Conservation (phyloP, 768 basidiomycete genomes). For the Ramaria rubella region DNA sequence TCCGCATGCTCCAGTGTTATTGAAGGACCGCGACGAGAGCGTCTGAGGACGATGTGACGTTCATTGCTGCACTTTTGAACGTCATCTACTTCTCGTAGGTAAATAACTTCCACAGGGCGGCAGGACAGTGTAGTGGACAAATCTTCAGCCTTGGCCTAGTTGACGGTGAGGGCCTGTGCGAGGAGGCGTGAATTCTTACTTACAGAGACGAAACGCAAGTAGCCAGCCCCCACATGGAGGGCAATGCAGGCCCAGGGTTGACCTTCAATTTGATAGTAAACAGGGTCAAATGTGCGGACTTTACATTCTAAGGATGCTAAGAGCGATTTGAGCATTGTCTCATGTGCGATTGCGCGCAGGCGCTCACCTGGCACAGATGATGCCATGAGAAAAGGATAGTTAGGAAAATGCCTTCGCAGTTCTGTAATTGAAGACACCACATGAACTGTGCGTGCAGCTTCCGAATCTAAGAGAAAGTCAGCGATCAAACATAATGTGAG, state of each 20-base stretch:
- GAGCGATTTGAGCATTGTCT: background rate
- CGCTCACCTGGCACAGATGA: background rate
- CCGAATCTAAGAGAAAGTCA: slow-evolving; percentile 34
- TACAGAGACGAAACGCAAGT: slow-evolving; percentile 74
- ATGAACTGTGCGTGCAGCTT: slow-evolving; percentile 45
- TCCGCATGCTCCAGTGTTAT: slow-evolving; percentile 34
- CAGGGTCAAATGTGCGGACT: slow-evolving; percentile 47
- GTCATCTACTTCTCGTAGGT: slow-evolving; percentile 76
- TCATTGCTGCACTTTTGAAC: slow-evolving; percentile 57
- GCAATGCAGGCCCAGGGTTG: slow-evolving; percentile 67
- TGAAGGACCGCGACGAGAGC: background rate
- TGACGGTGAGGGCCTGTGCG: background rate
- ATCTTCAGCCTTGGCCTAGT: background rate
- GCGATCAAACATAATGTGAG: background rate
- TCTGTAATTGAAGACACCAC: slow-evolving; percentile 60
- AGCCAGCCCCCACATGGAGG: slow-evolving; percentile 56
- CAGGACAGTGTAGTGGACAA: slow-evolving; percentile 24
- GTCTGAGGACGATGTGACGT: background rate
- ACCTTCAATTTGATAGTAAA: slow-evolving; percentile 42
- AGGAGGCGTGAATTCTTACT: slow-evolving; percentile 19
- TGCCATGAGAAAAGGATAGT: background rate
- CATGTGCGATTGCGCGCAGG: background rate
- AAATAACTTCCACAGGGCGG: slow-evolving; percentile 75
- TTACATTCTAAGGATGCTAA: slow-evolving; percentile 53
- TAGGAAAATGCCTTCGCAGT: slow-evolving; percentile 46